Evolutionary conservation across 1,284 basidiomycete species (phyloP).

Genomic region (Malassezia psittaci): DNA sequence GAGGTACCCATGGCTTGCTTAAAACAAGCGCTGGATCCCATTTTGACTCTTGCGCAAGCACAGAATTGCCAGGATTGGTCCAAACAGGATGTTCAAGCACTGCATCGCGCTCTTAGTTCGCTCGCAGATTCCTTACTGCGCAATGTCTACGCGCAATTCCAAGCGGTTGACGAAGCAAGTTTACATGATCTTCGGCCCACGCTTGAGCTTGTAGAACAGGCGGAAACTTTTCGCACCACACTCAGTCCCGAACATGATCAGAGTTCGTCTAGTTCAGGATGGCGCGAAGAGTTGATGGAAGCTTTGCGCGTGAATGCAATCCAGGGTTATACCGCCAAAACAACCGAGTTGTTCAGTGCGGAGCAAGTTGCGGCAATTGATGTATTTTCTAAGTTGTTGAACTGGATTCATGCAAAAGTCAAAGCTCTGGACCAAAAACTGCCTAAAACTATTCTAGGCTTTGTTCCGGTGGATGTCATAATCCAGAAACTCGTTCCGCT

Average conservation of each 20-base stretch:
- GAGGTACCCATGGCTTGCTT: slow-evolving; percentile 89
- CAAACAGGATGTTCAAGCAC: slow-evolving; percentile 61
- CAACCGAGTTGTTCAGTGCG: slow-evolving; percentile 53
- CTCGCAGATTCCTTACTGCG: slow-evolving; percentile 81
- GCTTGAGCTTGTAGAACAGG: slow-evolving; percentile 39
- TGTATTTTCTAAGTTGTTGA: slow-evolving; percentile 63
- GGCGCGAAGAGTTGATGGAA: slow-evolving; percentile 37
- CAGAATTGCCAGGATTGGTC: slow-evolving; percentile 60
- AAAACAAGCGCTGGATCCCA: slow-evolving; percentile 64
- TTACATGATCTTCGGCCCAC: slow-evolving; percentile 31
- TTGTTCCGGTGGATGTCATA: slow-evolving; percentile 58
- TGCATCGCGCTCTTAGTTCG: slow-evolving; percentile 24
- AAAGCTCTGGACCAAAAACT: slow-evolving; percentile 76
- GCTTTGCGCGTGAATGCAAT: slow-evolving; percentile 61
- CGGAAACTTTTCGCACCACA: slow-evolving; percentile 34
- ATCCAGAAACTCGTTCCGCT: slow-evolving; percentile 65
- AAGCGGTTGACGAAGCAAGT: slow-evolving; percentile 50
- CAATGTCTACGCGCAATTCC: slow-evolving; percentile 71
- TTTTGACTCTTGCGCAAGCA: slow-evolving; percentile 63
- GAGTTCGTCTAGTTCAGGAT: background rate
- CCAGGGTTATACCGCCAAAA: slow-evolving; percentile 57
- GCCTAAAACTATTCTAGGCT: slow-evolving; percentile 62
- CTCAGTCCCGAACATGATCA: background rate
- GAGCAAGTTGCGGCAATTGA: slow-evolving; percentile 67
- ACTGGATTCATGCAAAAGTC: slow-evolving; percentile 75